A percentile compares a stretch with the other conserved stretches of the same genome.
Conservation (phyloP, 1,284 basidiomycete genomes). For the Anthracocystis setariae region DNA sequence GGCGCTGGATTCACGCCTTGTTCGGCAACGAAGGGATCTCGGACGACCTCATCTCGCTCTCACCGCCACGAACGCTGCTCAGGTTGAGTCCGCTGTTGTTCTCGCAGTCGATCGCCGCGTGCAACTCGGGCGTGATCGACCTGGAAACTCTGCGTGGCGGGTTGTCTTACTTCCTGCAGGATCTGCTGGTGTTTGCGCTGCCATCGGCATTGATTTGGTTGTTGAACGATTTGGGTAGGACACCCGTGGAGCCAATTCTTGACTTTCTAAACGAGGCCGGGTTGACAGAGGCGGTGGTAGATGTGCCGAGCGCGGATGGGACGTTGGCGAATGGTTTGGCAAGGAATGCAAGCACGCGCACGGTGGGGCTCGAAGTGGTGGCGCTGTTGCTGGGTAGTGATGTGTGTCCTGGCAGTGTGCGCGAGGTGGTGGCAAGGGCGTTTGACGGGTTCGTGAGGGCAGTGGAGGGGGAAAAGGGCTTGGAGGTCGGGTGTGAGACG, state of each 20-base stretch:
- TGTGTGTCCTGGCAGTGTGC: constrained; percentile 23
- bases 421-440: constrained; percentile 13
- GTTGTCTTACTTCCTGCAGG: constrained; percentile 71
- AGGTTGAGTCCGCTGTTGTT: constrained; percentile 70
- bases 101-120: constrained; percentile 70
- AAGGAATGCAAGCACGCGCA: constrained; percentile 25
- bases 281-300: constrained; percentile 18
- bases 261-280: constrained; percentile 19
- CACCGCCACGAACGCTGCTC: constrained; percentile 69
- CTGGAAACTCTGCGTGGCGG: constrained; percentile 71
- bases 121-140: constrained; percentile 70
- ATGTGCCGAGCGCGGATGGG: constrained; percentile 27
- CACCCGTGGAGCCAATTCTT: constrained; percentile 22
- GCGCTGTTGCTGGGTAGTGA: constrained; percentile 37
- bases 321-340: constrained; percentile 27
- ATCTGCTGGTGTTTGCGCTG: constrained; percentile 71
- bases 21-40: constrained; percentile 69
- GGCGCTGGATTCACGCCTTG: constrained; percentile 67
- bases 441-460: constrained; percentile 21
- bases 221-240: constrained; percentile 28
- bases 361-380: constrained; percentile 36
- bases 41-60: constrained; percentile 69
- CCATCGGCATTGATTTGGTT: constrained; percentile 69
- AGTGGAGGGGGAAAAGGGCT: constrained; percentile 1
- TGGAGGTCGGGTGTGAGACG: constrained; percentile 27